These are phyloP conservation scores for Backusella westeae DNA, from an alignment of 192 early-diverging fungal genomes.

Conservation along the genomic window DNA sequence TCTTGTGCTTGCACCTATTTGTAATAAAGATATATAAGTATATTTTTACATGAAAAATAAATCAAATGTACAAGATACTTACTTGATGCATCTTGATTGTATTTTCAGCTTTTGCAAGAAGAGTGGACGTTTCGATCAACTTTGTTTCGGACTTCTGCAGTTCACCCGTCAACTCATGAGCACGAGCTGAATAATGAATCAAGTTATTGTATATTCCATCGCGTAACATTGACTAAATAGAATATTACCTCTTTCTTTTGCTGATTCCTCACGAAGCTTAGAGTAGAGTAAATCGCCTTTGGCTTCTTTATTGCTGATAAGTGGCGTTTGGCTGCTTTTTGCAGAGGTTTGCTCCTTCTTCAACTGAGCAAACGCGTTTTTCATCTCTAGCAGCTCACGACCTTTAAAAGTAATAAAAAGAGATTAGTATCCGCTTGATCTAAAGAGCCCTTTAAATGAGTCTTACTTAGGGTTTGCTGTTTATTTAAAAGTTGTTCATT, in stretches of 20 bases:
- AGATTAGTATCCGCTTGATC: background rate
- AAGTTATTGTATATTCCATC: background rate
- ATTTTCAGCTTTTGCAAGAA: background rate
- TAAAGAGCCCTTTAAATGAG: background rate
- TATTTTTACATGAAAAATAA: background rate
- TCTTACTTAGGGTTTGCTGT: background rate
- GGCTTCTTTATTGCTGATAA: background rate
- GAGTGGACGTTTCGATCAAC: background rate
- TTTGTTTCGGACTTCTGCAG: background rate
- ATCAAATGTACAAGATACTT: background rate
- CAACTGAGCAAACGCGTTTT: background rate
- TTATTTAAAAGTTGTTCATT: background rate
- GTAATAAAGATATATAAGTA: background rate
- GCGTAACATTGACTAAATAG: background rate
- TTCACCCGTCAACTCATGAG: background rate
- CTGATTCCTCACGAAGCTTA: background rate
- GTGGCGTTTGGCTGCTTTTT: background rate
- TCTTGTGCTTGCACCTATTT: background rate
- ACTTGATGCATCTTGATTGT: background rate
- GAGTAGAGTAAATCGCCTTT: background rate
- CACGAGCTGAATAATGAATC: background rate
- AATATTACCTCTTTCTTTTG: background rate
- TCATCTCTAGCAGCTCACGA: background rate
- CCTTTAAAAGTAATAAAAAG: background rate
- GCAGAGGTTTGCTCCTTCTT: background rate